phyloP scores from a whole-genome alignment of 768 basidiomycete genomes.

The Dioszegia crocea region DNA sequence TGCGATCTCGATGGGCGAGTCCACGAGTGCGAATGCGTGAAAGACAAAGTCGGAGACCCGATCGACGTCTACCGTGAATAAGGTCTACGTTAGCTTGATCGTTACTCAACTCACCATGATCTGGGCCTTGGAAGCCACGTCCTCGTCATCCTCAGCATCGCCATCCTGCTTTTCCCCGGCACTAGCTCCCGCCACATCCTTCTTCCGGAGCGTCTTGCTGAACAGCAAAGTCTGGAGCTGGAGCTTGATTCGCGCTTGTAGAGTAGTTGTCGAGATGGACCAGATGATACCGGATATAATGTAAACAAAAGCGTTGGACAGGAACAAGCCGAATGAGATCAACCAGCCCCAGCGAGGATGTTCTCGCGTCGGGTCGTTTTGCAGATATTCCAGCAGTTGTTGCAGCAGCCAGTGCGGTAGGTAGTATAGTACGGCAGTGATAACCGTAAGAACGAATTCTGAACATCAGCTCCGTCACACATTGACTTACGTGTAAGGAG shows the following conservation, averaged over 20 bases:
- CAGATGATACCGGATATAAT: constrained; percentile 48
- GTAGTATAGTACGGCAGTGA: constrained; percentile 46
- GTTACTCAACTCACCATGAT: constrained; percentile 59
- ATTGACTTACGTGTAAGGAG: constrained; percentile 40
- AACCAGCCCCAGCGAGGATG: constrained; percentile 70
- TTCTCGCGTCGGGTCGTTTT: constrained; percentile 59
- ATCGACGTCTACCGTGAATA: constrained; percentile 93
- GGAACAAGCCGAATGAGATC: constrained; percentile 51
- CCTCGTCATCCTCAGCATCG: constrained; percentile 54
- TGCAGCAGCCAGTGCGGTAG: constrained; percentile 61
- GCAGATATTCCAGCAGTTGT: constrained; percentile 62
- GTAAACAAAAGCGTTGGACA: constrained; percentile 46
- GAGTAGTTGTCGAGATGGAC: constrained; percentile 56
- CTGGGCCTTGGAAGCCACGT: constrained; percentile 62
- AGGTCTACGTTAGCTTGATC: constrained; percentile 52
- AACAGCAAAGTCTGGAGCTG: constrained; percentile 82
- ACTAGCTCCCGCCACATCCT: constrained; percentile 61
- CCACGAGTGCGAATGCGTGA: constrained; percentile 38
- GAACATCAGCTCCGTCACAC: not conserved
- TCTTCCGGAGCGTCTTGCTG: constrained; percentile 77
- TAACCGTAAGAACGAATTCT: constrained; percentile 40
- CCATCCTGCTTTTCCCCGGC: constrained; percentile 54
- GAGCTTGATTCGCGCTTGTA: constrained; percentile 67
- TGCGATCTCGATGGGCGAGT: constrained; percentile 53
- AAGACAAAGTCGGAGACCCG: constrained; percentile 71